Base-by-base conservation (phyloP, 192 early-diverging fungal genomes). In the Coemansia biformis region DNA sequence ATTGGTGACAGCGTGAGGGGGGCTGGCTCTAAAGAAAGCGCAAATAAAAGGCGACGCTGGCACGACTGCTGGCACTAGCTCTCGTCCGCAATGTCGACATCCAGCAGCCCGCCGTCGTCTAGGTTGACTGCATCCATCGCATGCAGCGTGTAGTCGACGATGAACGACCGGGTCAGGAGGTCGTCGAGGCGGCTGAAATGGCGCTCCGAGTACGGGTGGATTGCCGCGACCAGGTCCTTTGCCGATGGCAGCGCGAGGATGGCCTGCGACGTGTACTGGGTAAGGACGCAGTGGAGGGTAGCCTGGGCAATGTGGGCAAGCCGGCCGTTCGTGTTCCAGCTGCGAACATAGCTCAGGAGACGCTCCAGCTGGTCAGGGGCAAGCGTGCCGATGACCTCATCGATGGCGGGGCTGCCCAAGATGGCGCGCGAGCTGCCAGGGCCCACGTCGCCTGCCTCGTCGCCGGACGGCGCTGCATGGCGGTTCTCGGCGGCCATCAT, bases 271-370 rank as follows among this genome's bases (percentile, higher is more conserved):
- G 78, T 69, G 41, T 81, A 83, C 15, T 71, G 59, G 8, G 75
- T 76, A 16, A 97, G 67, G 7, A 96, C 77, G 16, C 87, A 80
- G 60, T 94, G 45, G 11, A 99, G 72, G 5, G 90, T 72, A 7
- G 85, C 78, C 59, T 98, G 93, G 9, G 94, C 90, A 21, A 84
- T 70, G 31, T 72, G 63, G 14, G 87, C 78, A 59, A 87, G 79
- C 66, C 85, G 88, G 12, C 84, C 79, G 51, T 93, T 88, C 5
- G 94, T 95, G 78, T 97, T 99, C 94, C 93, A 98, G 68, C 90
- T 85, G 43, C 89, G 81, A 37, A 94, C 83, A 65, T 89, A 94
- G 6, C 66, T 61, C 38, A 96, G 66, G 15, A 99, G 58, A 40
- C 88, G 83, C 36, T 84, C 85, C 17, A 96, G 64, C 54, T 95